Evolutionary conservation across 805 yeast species (phyloP), one percentile per base, ranked within the genome.

Genomic region (Wickerhamomyces kurtzmanii): DNA sequence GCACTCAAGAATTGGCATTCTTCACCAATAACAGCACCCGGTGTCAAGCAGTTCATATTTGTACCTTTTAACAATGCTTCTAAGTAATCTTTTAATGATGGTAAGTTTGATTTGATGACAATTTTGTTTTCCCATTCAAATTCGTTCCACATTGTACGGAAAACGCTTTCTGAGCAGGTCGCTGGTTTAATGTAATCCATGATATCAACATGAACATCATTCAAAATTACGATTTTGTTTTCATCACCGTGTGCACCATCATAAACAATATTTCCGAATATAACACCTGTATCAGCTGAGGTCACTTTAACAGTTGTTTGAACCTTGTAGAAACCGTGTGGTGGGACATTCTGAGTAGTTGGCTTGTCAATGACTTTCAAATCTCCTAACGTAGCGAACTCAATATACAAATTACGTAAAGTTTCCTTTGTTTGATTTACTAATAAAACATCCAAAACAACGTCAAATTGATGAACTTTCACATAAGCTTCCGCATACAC

Each of bases 121-220:
- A 91, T 87, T 64, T 91, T 91, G 64, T 91, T 91, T 58, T 91
- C 98, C 98, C 98, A 91, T 60, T 91, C 99, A 51, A 93, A 91
- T 53, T 87, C 96, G 53, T 86, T 85, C 99, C 99, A 91, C 97
- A 87, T 89, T 46, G 76, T 71, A 49, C 98, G 81, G 81, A 91
- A 91, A 42, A 73, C 80, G 24, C 76, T 73, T 57, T 89, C 97
- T 11, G 86, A 62, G 53, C 94, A 83, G 15, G 71, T 68, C n/a
- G 94, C 91, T 13, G 98, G 96, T 53, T 84, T 85, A 55, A 91
- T 86, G 60, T 91, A 91, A 56, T 91, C 97, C 86, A 91, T 84
- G 30, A 91, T 83, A 53, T 91, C 96, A 33, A 91, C 87, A 51
- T 87, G 95, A 27, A 91, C 86, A 51, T 91, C 97, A 47, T 84